Conservation (phyloP, 306 rosid genomes). For the cucumber (Cucumis sativus) region DNA sequence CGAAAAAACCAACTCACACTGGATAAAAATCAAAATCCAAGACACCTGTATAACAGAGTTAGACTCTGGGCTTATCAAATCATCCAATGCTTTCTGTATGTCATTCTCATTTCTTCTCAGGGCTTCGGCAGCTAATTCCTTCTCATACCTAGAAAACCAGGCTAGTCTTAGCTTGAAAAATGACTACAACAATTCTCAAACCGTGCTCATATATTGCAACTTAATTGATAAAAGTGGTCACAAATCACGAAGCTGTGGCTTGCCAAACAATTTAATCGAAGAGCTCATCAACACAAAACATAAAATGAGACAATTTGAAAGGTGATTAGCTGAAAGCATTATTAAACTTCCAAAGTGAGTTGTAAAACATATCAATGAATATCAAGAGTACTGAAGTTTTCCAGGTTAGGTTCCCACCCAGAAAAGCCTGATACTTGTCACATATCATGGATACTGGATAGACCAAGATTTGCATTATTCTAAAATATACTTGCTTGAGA, state of each 20-base stretch:
- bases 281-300: not conserved
- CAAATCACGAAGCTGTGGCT: not conserved
- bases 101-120: conserved; percentile 81
- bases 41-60: conserved; percentile 64
- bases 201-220: not conserved
- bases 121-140: conserved; percentile 84
- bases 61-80: conserved; percentile 68
- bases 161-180: conserved; percentile 4
- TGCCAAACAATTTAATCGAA: not conserved
- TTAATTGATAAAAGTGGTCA: not conserved
- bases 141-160: conserved; percentile 46
- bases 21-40: not conserved
- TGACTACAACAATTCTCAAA: not conserved
- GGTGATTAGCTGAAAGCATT: not conserved
- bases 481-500: too few species aligned
- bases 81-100: conserved; percentile 62
- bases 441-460: too few species aligned
- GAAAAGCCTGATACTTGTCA: not conserved
- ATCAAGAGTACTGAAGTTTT: not conserved
- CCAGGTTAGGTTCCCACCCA: not conserved
- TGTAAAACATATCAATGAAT: not conserved
- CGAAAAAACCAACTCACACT: not conserved
- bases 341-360: not conserved
- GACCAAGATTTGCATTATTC: too few species aligned
- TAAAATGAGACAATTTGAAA: not conserved